Evolutionary conservation across 164 flowering plant genomes (phyloP).

Genomic region (Piper longum): DNA sequence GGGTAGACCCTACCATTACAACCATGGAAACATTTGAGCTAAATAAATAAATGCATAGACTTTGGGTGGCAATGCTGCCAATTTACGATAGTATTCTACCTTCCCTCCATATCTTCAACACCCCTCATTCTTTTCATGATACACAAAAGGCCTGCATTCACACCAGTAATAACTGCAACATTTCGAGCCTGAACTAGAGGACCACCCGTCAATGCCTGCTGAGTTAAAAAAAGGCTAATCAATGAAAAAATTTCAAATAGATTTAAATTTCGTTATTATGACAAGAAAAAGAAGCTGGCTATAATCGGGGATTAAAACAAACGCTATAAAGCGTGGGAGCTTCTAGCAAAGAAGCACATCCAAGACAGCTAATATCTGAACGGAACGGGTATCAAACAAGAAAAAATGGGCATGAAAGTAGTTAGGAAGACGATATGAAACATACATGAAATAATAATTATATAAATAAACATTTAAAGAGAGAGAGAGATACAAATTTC

Average conservation of each 20-base stretch:
- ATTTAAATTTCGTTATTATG: too few species aligned
- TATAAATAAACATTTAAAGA: too few species aligned
- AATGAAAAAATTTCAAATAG: not conserved
- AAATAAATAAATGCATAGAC: too few species aligned
- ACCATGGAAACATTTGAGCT: too few species aligned
- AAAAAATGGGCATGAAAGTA: too few species aligned
- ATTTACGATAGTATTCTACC: constrained; percentile 18
- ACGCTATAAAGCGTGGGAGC: too few species aligned
- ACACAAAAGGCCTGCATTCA: constrained; percentile 82
- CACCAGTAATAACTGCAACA: constrained; percentile 95
- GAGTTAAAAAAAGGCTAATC: constrained; percentile 1
- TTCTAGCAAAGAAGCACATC: too few species aligned
- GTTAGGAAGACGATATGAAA: too few species aligned
- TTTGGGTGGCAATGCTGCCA: not conserved
- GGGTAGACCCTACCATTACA: too few species aligned
- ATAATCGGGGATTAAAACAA: not conserved
- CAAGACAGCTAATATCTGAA: too few species aligned
- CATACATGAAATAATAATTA: too few species aligned
- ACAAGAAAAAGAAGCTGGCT: not conserved
- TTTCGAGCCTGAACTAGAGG: constrained; percentile 92
- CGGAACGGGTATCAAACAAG: too few species aligned
- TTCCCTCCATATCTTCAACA: constrained; percentile 80
- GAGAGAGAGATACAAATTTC: not conserved
- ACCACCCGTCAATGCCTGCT: constrained; percentile 80
- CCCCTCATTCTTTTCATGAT: constrained; percentile 87